Percentiles rank a stretch among this genome's conserved stretches.
These are phyloP conservation scores for Chlorella sp. DNA, from an alignment of 139 green algal species.

Conservation along the genomic window DNA sequence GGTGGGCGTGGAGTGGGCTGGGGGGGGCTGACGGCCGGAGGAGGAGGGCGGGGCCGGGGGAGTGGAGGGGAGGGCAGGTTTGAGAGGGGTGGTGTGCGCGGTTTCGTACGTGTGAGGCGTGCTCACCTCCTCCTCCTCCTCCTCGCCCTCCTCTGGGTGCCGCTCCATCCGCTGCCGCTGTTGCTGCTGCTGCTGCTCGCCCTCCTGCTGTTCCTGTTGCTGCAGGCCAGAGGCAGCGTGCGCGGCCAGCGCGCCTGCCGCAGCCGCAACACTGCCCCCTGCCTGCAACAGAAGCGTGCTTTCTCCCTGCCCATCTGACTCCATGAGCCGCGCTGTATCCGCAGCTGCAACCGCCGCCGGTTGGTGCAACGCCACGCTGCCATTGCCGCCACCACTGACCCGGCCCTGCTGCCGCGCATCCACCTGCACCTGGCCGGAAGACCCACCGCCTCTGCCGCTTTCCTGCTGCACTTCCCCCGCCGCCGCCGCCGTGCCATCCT, in stretches of 20 bases:
- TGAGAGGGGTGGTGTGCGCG: neutral
- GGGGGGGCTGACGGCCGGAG: neutral
- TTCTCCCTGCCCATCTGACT: no score
- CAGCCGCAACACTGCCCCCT: no score
- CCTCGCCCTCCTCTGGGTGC: neutral
- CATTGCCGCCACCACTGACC: neutral
- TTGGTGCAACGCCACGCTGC: neutral
- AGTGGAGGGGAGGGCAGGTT: neutral
- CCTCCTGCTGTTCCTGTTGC: no score
- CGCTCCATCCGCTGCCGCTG: neutral
- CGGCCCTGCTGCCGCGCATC: no score
- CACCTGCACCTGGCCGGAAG: no score
- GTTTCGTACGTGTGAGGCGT: neutral
- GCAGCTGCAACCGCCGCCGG: conserved; percentile 2
- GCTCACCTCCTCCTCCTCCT: neutral
- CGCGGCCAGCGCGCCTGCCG: no score
- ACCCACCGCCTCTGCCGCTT: no score
- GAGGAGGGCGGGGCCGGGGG: neutral
- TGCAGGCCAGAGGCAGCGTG: no score
- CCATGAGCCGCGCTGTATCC: neutral
- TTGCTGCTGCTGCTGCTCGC: conserved; percentile 17
- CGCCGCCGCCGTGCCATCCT: no score
- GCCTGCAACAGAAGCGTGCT: no score
- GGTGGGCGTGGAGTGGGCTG: no score
- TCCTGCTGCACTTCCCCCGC: no score